Evolutionary conservation across 805 yeast genomes (phyloP), one percentile per base, ranked within the genome.

Genomic region (Torulaspora indica): DNA sequence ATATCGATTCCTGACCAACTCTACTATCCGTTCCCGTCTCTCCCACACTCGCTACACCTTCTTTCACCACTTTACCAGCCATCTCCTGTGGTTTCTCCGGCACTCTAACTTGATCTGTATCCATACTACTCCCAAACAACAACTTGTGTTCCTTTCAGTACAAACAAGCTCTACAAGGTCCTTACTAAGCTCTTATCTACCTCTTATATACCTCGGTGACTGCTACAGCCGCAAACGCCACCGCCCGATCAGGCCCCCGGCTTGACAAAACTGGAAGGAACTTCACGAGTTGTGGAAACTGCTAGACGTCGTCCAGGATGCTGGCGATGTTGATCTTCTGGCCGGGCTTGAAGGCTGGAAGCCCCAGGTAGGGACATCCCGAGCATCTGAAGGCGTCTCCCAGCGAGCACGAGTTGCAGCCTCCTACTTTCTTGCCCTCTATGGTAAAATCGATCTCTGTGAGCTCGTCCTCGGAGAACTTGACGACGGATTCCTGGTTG

Each of bases 331-430:
- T 81, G 43, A 93, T 80, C 8, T 81, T 81, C 69, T 93, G 95
- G 41, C 99, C 99, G 1, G 98, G 98, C 68, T 89, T 89, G 76
- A 93, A 93, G 3, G 99, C 97, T 12, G 99, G 99, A 36, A 93
- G 72, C 0, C 99, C 99, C 54, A 93, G 71, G 67, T 82, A 93
- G 31, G 99, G 99, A 69, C 99, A 93, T 2, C 98, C 97, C 55
- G 90, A 95, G 66, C 99, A 93, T 60, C 99, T 75, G 70, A 93
- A 93, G 0, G 98, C 98, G 66, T 93, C 99, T 35, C 99, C 99
- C 39, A 93, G 74, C 0, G 98, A 82, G 69, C 99, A 93, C 8
- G 95, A 86, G 20, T 96, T 96, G 70, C 99, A 93, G 3, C 97
- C 96, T 27, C 97, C 97, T 9, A 95, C 84, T 59, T 64, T 60